Percentiles rank a stretch among this genome's conserved stretches.
Conservation (phyloP, 2,329 filamentous ascomycete species). For the Pseudocercospora fijiensis region DNA sequence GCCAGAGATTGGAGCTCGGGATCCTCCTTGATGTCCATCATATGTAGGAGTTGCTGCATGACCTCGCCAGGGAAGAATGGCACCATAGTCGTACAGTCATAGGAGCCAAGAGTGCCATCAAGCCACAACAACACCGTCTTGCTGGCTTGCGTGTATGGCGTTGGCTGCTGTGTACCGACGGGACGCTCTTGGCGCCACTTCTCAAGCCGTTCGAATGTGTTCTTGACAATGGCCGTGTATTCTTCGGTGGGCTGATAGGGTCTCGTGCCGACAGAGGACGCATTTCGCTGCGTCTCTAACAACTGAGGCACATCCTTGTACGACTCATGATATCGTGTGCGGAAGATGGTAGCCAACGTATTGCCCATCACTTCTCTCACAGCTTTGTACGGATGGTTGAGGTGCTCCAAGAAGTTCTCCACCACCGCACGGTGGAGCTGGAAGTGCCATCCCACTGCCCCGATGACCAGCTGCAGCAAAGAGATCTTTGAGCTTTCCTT, state of each 20-base stretch:
- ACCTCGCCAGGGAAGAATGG: slow-evolving; percentile 88
- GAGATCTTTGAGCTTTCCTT: slow-evolving; percentile 98
- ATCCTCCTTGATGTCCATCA: slow-evolving; percentile 99
- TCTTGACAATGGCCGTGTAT: slow-evolving; percentile 68
- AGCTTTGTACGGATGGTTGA: slow-evolving; percentile 97
- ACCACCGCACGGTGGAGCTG: slow-evolving; percentile 83
- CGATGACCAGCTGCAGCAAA: slow-evolving; percentile 81
- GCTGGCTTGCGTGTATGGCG: slow-evolving; percentile 89
- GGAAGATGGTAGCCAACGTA: slow-evolving; percentile 82
- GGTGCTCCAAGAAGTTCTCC: slow-evolving; percentile 81
- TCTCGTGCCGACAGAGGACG: slow-evolving; percentile 78
- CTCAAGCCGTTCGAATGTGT: slow-evolving; percentile 77
- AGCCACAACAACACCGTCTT: slow-evolving; percentile 97
- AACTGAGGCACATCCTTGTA: slow-evolving; percentile 76
- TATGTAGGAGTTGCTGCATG: slow-evolving; percentile 90
- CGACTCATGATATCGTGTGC: slow-evolving; percentile 90
- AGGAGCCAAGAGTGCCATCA: slow-evolving; percentile 83
- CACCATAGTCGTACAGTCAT: slow-evolving; percentile 87
- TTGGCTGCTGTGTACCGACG: slow-evolving; percentile 88
- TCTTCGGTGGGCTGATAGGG: slow-evolving; percentile 78
- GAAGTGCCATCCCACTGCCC: slow-evolving; percentile 94
- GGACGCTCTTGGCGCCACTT: slow-evolving; percentile 81
- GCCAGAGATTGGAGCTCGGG: slow-evolving; percentile 90
- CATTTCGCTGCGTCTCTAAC: slow-evolving; percentile 72
- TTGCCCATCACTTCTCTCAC: slow-evolving; percentile 93